Conservation (phyloP, 176 grass and related monocot species). For the Juncus effusus region DNA sequence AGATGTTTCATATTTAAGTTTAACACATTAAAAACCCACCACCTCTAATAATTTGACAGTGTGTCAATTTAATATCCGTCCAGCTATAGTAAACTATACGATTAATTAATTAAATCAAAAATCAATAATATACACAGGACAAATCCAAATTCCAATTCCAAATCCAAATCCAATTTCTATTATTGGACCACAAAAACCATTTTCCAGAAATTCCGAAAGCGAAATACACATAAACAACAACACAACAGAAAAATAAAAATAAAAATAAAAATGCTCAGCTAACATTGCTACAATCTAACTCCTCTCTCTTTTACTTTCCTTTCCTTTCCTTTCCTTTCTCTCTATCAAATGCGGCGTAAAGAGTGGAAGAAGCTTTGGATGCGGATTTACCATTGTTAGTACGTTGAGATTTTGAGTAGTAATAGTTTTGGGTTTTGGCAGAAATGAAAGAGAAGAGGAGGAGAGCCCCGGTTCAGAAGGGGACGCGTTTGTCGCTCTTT, state of each 20-base stretch:
- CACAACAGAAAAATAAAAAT: background rate
- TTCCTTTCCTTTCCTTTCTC: background rate
- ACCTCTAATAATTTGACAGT: background rate
- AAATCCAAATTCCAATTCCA: background rate
- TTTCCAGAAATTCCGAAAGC: background rate
- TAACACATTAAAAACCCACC: background rate
- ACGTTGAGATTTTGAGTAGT: background rate
- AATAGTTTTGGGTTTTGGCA: background rate
- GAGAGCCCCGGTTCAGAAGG: background rate
- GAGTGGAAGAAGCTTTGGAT: conserved; percentile 8
- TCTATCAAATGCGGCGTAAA: conserved; percentile 8
- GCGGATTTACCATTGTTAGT: background rate
- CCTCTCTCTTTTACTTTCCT: background rate
- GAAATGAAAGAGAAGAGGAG: conserved; percentile 38
- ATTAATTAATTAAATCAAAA: conserved; percentile 4
- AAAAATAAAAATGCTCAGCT: background rate
- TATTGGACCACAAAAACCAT: background rate
- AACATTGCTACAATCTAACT: conserved; percentile 10
- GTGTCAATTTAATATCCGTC: background rate
- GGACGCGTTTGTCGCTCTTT: background rate
- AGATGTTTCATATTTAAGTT: background rate
- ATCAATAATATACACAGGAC: conserved; percentile 6
- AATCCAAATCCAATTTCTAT: background rate
- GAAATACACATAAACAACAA: background rate
- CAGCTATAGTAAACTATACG: background rate